Evolutionary conservation across 2,329 filamentous ascomycete species (phyloP).

Genomic region (Sordariomycetes sp.): DNA sequence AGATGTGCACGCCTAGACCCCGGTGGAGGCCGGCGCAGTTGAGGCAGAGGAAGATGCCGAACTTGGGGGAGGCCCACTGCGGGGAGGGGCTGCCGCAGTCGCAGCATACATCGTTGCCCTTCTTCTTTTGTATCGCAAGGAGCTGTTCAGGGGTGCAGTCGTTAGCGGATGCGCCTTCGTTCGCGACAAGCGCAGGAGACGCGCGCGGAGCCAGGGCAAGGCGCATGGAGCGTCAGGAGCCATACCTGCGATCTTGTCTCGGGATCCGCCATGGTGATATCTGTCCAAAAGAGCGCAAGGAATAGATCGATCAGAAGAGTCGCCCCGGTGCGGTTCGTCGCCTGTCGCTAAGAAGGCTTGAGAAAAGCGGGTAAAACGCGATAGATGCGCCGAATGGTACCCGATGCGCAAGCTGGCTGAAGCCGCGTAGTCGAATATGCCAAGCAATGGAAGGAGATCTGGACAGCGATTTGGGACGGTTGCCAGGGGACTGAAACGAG

Average conservation of each 20-base stretch:
- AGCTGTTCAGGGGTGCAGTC: slow-evolving; percentile 39
- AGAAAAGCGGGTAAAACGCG: neutral
- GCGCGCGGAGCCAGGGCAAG: neutral
- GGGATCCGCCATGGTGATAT: slow-evolving; percentile 43
- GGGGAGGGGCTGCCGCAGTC: slow-evolving; percentile 93
- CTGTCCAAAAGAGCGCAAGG: neutral
- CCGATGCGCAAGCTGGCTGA: neutral
- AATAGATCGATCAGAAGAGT: neutral
- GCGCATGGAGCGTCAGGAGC: neutral
- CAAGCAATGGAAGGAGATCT: neutral
- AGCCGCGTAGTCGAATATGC: neutral
- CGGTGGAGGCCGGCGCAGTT: slow-evolving; percentile 91
- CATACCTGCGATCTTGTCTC: slow-evolving; percentile 88
- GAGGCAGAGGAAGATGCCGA: slow-evolving; percentile 97
- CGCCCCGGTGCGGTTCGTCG: neutral
- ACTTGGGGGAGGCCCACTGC: slow-evolving; percentile 97
- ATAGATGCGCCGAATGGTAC: neutral
- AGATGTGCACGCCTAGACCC: slow-evolving; percentile 92
- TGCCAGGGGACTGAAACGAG: too few relatives aligned
- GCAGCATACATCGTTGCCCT: slow-evolving; percentile 81
- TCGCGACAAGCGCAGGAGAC: neutral
- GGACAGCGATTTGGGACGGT: too few relatives aligned
- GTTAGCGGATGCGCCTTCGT: neutral
- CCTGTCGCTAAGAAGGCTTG: neutral
- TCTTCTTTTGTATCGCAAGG: slow-evolving; percentile 78